Evolutionary conservation across 495 filamentous ascomycete species (phyloP).

Genomic region (Aspergillus heteromorphus): DNA sequence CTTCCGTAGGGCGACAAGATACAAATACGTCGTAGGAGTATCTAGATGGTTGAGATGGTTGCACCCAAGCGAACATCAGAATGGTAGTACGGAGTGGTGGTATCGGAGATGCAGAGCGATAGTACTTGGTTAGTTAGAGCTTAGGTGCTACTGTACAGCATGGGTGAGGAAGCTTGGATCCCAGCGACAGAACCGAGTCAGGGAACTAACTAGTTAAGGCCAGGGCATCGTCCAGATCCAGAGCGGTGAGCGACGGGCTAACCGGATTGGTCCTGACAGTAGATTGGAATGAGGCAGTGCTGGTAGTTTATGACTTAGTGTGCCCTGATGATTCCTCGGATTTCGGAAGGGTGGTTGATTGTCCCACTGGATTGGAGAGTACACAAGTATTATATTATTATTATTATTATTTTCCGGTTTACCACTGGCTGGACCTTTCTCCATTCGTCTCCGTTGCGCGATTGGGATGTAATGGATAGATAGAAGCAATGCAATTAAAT

Average conservation of each 20-base stretch:
- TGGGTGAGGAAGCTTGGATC: not conserved
- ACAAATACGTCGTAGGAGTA: not conserved
- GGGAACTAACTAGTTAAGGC: not conserved
- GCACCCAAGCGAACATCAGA: not conserved
- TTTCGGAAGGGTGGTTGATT: not conserved
- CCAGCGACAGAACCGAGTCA: not conserved
- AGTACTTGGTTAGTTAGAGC: no score
- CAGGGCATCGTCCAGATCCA: constrained; percentile 7
- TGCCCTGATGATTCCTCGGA: constrained; percentile 2
- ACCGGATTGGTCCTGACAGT: constrained; percentile 11
- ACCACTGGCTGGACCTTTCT: not conserved
- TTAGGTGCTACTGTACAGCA: not conserved
- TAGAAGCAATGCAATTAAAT: not conserved
- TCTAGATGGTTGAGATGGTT: no score
- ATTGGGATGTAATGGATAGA: not conserved
- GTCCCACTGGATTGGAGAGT: constrained; percentile 1
- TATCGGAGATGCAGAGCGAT: no score
- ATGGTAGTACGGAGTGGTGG: not conserved
- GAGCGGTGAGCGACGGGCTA: constrained; percentile 20
- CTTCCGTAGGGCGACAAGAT: not conserved
- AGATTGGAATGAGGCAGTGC: constrained; percentile 24
- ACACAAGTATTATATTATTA: no score
- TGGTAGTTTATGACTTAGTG: constrained; percentile 10
- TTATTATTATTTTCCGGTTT: no score
- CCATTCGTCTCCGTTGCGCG: not conserved